Base-by-base conservation (phyloP, 73 alveolate genomes). In the Halteria grandinella region DNA sequence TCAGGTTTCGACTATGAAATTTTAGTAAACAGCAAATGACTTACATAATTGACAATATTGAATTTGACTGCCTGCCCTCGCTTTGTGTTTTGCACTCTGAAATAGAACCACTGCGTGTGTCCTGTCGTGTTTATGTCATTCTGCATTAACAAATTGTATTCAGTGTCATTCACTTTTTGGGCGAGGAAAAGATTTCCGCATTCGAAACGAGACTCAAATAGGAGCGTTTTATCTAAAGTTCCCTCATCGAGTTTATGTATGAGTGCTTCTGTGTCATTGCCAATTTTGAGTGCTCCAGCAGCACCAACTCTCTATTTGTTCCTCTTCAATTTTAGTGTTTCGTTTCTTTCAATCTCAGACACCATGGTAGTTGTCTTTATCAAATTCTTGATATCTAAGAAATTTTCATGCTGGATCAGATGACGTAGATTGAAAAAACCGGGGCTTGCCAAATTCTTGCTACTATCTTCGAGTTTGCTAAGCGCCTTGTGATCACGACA, bases 61-160 rank as follows among this genome's bases (percentile, higher is more conserved):
- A 89, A 89, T 52, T 69, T 92, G 31, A 92, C 92, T 72, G 85
- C 53, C 63, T 60, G 69, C 58, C 86, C 77, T 60, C 58, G 31
- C 44, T 78, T 60, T 29, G 88, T 75, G 55, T 91, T 86, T 1
- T 83, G 54, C 6, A 93, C 98, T 37, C 97, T 47, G 74, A 91
- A 95, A 83, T 76, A 95, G 79, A 87, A 95, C 99, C 99, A 96
- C 85, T 92, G 89, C 1, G 97, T 94, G 78, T 89, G 94, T 18
- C 99, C 99, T 62, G 88, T 75, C 12, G 98, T 96, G 62, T 96
- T 91, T 31, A 96, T 92, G 78, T 96, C 99, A 73, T 96, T 96
- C 77, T 91, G 95, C 44, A 96, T 71, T 44, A 89, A 55, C 45
- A 96, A 64, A 64, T 89, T 91, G 81, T 92, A 96, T 52, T 94